A percentile compares a stretch with the other conserved stretches of the same genome.
Evolutionary conservation across 2,329 filamentous ascomycete species (phyloP).

Genomic region (Fusarium brevicatenulatum): DNA sequence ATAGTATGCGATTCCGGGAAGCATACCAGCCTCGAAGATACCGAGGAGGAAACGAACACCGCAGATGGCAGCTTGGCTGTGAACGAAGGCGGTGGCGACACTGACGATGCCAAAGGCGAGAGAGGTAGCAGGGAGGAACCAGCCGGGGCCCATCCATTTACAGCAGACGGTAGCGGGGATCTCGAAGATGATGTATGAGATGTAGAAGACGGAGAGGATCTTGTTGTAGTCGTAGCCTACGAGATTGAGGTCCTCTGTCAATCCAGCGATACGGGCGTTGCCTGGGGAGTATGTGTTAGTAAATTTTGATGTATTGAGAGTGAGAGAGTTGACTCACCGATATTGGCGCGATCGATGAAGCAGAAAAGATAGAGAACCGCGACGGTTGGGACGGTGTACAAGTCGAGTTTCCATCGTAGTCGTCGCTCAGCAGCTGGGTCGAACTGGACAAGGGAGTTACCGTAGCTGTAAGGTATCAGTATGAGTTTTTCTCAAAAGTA

Average conservation of each 20-base stretch:
- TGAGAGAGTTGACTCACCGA: conserved; percentile 59
- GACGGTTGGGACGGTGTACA: conserved; percentile 73
- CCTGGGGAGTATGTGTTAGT: conserved; percentile 17
- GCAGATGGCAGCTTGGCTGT: conserved; percentile 57
- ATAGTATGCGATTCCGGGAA: conserved; percentile 75
- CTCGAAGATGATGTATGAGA: conserved; percentile 73
- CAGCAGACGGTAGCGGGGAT: conserved; percentile 71
- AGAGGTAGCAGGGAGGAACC: conserved; percentile 68
- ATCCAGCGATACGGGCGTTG: conserved; percentile 66
- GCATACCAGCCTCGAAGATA: conserved; percentile 72
- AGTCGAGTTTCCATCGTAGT: conserved; percentile 72
- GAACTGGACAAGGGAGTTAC: conserved; percentile 42
- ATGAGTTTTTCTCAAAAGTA: background rate
- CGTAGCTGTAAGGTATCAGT: conserved; percentile 33
- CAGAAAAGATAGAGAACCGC: conserved; percentile 76
- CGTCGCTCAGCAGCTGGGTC: conserved; percentile 60
- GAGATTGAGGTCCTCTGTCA: conserved; percentile 65
- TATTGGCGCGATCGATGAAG: conserved; percentile 80
- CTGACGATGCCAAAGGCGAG: conserved; percentile 68
- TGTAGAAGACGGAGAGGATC: conserved; percentile 70
- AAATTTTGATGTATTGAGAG: background rate
- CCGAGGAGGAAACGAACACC: conserved; percentile 70
- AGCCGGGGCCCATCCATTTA: conserved; percentile 72
- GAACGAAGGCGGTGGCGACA: conserved; percentile 69
- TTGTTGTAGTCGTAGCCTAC: conserved; percentile 71